Percentiles rank a stretch among this genome's conserved stretches.
phyloP scores from a whole-genome alignment of 805 yeast genomes.

The Cyberlindnera mycetangii region DNA sequence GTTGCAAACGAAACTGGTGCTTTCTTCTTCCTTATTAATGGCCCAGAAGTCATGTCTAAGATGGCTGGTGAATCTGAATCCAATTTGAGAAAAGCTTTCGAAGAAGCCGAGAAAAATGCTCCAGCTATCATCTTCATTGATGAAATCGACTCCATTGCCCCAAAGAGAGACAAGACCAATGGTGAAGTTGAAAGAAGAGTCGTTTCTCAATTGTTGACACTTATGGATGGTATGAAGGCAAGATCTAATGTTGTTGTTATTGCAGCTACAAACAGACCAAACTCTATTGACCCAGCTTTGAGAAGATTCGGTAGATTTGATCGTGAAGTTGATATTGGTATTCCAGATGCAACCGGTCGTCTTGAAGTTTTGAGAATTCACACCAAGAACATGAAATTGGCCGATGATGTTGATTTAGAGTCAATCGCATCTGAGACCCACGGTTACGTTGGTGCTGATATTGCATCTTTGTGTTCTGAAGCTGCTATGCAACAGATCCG shows the following conservation, averaged over 20 bases:
- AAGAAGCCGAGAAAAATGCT: conserved; percentile 98
- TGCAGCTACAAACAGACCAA: conserved; percentile 90
- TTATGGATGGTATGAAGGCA: conserved; percentile 99
- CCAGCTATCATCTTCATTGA: conserved; percentile 97
- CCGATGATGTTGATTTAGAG: conserved; percentile 93
- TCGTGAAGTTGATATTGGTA: conserved; percentile 86
- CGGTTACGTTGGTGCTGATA: conserved; percentile 99
- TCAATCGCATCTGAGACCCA: conserved; percentile 96
- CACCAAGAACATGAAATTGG: conserved; percentile 97
- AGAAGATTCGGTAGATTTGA: conserved; percentile 89
- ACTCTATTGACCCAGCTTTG: conserved; percentile 73
- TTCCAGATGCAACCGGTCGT: conserved; percentile 98
- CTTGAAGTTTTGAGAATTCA: conserved; percentile 95
- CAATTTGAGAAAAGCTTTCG: conserved; percentile 95
- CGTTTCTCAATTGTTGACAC: conserved; percentile 92
- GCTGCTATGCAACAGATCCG: conserved; percentile 99
- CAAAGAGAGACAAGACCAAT: conserved; percentile 99
- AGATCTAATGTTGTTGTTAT: conserved; percentile 96
- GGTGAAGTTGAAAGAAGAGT: conserved; percentile 99
- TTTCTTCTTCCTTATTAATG: conserved; percentile 94
- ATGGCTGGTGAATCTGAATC: conserved; percentile 99
- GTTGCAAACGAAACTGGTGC: conserved; percentile 99
- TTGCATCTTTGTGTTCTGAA: conserved; percentile 98
- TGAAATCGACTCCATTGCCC: conserved; percentile 98
- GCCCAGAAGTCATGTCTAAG: conserved; percentile 99